phyloP scores from a whole-genome alignment of 2,329 filamentous ascomycete genomes.

The Clarireedia hainanense region DNA sequence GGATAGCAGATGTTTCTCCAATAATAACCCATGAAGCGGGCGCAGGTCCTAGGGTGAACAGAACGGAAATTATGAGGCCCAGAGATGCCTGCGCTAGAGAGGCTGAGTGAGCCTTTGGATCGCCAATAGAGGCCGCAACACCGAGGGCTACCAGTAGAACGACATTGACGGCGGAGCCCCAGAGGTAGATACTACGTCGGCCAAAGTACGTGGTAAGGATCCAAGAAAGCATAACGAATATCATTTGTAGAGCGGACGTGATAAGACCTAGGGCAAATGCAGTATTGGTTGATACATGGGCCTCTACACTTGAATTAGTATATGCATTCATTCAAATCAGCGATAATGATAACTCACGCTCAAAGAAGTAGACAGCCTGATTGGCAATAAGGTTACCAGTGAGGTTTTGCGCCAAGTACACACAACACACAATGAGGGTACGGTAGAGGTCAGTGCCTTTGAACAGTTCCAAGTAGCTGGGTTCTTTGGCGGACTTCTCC shows the following conservation, averaged over 20 bases:
- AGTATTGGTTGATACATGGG: conserved; percentile 45
- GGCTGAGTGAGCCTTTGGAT: conserved; percentile 28
- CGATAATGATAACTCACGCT: conserved; percentile 20
- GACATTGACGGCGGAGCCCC: conserved; percentile 47
- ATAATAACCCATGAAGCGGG: conserved; percentile 62
- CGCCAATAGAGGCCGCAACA: conserved; percentile 45
- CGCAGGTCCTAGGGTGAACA: conserved; percentile 55
- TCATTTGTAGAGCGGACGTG: conserved; percentile 52
- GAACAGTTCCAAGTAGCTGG: conserved; percentile 43
- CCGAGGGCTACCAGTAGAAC: conserved; percentile 49
- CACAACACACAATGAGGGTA: conserved; percentile 48
- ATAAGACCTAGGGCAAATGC: conserved; percentile 57
- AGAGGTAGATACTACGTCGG: conserved; percentile 57
- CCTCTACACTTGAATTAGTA: conserved; percentile 41
- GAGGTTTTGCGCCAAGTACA: conserved; percentile 52
- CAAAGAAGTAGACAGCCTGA: conserved; percentile 54
- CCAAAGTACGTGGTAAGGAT: conserved; percentile 56
- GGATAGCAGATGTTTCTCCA: conserved; percentile 57
- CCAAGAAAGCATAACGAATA: conserved; percentile 62
- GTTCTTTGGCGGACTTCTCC: conserved; percentile 40
- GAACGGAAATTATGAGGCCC: conserved; percentile 56
- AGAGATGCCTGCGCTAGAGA: conserved; percentile 51
- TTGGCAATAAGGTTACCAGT: conserved; percentile 57
- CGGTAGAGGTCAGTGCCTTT: conserved; percentile 47
- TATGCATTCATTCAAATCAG: conserved; percentile 9